A percentile compares a stretch with the other conserved stretches of the same genome.
phyloP scores from a whole-genome alignment of 2,329 filamentous ascomycete species.

The Teratosphaeria viscida region DNA sequence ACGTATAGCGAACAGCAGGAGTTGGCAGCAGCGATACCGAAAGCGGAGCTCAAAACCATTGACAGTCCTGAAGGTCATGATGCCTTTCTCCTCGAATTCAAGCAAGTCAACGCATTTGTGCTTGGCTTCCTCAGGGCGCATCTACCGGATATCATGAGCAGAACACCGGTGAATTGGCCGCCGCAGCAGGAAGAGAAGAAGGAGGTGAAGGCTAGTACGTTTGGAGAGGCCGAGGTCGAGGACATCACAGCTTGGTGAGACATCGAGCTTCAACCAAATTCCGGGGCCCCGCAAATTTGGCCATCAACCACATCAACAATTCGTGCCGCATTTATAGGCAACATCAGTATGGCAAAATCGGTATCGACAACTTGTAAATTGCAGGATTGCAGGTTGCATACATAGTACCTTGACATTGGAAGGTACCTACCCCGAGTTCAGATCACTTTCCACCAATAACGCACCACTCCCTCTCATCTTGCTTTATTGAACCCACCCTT shows the following conservation, averaged over 20 bases:
- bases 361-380: neutral
- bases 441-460: neutral
- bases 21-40: conserved; percentile 68
- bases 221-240: conserved; percentile 90
- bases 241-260: conserved; percentile 87
- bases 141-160: conserved; percentile 77
- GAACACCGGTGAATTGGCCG: conserved; percentile 36
- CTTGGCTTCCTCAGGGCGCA: conserved; percentile 72
- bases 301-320: no score
- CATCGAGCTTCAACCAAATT: no score
- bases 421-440: neutral
- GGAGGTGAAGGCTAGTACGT: conserved; percentile 77
- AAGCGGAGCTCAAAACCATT: conserved; percentile 72
- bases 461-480: neutral
- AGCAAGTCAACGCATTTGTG: conserved; percentile 87
- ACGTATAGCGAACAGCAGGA: conserved; percentile 96
- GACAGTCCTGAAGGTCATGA: conserved; percentile 94
- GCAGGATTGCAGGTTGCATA: neutral
- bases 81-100: conserved; percentile 90
- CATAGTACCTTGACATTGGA: neutral
- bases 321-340: no score
- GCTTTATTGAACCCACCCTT: neutral
- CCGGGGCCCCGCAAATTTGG: no score
- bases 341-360: no score
- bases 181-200: conserved; percentile 40